Percentiles rank a stretch among this genome's conserved stretches.
phyloP scores from a whole-genome alignment of 768 basidiomycete species.

The Mycena venus region DNA sequence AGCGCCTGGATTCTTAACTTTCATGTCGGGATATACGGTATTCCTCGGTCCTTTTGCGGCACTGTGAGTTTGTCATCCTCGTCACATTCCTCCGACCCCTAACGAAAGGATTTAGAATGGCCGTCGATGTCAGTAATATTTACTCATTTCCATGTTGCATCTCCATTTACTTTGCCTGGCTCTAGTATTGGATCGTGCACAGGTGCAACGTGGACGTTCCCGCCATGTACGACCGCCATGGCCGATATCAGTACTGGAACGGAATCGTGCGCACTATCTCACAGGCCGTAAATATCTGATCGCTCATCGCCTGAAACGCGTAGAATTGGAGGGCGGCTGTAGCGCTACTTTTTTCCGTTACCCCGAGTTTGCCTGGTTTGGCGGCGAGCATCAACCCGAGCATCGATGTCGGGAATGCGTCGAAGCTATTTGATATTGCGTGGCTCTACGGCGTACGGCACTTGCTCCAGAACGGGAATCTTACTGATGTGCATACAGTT shows the following conservation, averaged over 20 bases:
- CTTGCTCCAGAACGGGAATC: background rate
- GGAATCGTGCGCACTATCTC: slow-evolving; percentile 69
- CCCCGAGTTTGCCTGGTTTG: slow-evolving; percentile 83
- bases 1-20: slow-evolving; percentile 77
- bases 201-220: slow-evolving; percentile 81
- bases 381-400: slow-evolving; percentile 78
- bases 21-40: slow-evolving; percentile 89
- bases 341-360: slow-evolving; percentile 76
- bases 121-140: slow-evolving; percentile 55
- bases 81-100: background rate
- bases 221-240: slow-evolving; percentile 85
- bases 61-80: slow-evolving; percentile 67
- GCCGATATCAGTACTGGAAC: slow-evolving; percentile 81
- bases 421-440: slow-evolving; percentile 75
- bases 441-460: slow-evolving; percentile 81
- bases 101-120: slow-evolving; percentile 50
- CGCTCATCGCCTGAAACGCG: background rate
- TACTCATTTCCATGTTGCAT: background rate
- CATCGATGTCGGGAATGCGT: slow-evolving; percentile 71
- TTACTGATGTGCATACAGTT: slow-evolving; percentile 46
- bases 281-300: background rate
- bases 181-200: slow-evolving; percentile 85
- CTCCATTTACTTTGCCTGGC: background rate
- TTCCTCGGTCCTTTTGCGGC: slow-evolving; percentile 90
- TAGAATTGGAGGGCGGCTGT: slow-evolving; percentile 88